Evolutionary conservation across 768 basidiomycete species (phyloP).

Genomic region (Hydnum rufescens): DNA sequence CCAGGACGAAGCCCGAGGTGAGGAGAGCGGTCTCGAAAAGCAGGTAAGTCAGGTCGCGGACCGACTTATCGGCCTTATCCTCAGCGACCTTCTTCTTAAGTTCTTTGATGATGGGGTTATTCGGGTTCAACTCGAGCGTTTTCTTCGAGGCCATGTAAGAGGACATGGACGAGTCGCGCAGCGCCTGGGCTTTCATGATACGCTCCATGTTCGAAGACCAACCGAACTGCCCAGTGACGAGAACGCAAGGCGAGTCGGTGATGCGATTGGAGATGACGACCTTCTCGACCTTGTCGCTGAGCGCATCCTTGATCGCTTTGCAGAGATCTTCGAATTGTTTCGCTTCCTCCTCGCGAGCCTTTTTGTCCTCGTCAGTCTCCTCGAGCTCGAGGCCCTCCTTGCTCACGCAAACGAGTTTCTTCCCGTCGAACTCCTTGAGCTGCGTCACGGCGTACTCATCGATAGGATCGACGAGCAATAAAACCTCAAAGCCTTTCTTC

Average conservation of each 20-base stretch:
- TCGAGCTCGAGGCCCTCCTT: constrained; percentile 99
- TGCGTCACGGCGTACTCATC: constrained; percentile 98
- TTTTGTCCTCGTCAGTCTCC: constrained; percentile 98
- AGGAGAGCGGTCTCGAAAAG: constrained; percentile 94
- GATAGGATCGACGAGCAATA: constrained; percentile 95
- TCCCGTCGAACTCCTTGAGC: constrained; percentile 96
- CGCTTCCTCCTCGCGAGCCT: constrained; percentile 64
- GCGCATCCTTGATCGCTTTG: constrained; percentile 90
- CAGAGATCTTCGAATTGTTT: constrained; percentile 74
- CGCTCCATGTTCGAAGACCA: constrained; percentile 99
- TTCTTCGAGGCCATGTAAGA: constrained; percentile 99
- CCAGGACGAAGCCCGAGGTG: constrained; percentile 87
- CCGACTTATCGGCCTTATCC: constrained; percentile 97
- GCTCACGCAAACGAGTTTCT: constrained; percentile 93
- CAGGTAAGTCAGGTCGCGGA: constrained; percentile 87
- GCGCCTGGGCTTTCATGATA: constrained; percentile 98
- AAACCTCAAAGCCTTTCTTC: constrained; percentile 98
- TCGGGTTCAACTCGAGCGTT: constrained; percentile 90
- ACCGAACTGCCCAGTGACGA: constrained; percentile 97
- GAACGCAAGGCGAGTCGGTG: constrained; percentile 86
- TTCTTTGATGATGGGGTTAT: constrained; percentile 87
- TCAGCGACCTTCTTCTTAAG: constrained; percentile 87
- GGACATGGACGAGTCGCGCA: constrained; percentile 92
- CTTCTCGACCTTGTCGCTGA: constrained; percentile 99
- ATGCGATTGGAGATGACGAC: constrained; percentile 97